These are phyloP conservation scores for Aspergillus carlsbadensis DNA, from an alignment of 495 filamentous ascomycete genomes.

Conservation along the genomic window DNA sequence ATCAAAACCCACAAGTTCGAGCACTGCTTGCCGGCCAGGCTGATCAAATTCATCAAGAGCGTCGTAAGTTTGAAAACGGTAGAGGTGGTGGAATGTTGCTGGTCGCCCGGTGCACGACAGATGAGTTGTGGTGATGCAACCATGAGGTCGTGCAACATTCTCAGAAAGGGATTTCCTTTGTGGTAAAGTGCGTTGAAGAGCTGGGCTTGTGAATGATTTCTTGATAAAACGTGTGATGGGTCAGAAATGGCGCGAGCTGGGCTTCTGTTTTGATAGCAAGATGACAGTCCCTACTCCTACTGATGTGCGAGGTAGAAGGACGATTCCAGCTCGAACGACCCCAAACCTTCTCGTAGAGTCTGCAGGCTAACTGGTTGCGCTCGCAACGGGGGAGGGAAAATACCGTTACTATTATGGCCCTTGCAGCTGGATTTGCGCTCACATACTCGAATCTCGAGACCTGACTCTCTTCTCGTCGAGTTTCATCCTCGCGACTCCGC, in stretches of 20 bases:
- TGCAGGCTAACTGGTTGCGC: conserved; percentile 6
- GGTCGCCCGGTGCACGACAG: background rate
- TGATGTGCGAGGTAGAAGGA: background rate
- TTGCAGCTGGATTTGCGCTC: background rate
- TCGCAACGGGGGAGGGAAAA: background rate
- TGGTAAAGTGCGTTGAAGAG: background rate
- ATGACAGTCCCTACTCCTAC: background rate
- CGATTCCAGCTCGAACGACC: too few relatives aligned
- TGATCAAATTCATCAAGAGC: background rate
- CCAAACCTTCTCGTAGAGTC: background rate
- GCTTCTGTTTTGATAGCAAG: background rate
- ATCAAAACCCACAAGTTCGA: background rate
- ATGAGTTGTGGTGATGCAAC: background rate
- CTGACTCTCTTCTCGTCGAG: background rate
- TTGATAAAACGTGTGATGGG: conserved; percentile 2
- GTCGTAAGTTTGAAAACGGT: background rate
- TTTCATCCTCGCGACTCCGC: background rate
- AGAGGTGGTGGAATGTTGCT: conserved; percentile 1
- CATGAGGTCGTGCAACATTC: conserved; percentile 7
- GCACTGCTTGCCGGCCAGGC: background rate
- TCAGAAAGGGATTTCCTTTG: background rate
- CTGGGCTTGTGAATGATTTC: background rate
- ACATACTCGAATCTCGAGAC: background rate
- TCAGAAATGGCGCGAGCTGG: conserved; percentile 1
- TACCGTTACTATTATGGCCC: conserved; percentile 3